Base-by-base conservation (phyloP, 225 moss, liverwort and hornwort genomes). In the Neckera pumila region DNA sequence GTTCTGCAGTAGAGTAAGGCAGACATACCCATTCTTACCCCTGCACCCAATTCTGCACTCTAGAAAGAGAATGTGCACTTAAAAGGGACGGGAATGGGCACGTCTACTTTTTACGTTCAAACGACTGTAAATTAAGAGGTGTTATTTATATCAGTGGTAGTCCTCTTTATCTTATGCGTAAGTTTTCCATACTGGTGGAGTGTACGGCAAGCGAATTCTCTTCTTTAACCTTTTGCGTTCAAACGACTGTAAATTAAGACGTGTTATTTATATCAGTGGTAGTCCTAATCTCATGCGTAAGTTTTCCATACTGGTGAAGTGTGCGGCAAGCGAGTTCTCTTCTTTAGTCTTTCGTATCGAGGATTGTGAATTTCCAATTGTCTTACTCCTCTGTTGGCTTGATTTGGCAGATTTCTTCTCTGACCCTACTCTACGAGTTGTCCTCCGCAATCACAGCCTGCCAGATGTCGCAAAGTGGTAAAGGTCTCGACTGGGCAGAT, bases 401-500 rank as follows among this genome's bases (percentile, higher is more conserved):
- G 69, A 42, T 75, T 80, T 86, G 33, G 69, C 86, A 89, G 89
- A 67, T 82, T 56, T 79, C 69, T 66, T 76, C 57, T 66, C 20
- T 21, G 30, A 43, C 36, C 76, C 83, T 57, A 56, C 63, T 85
- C 62, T 60, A 42, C 80, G 45, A 36, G 28, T 57, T 49, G 56
- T 81, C 21, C n/a, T 71, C 78, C 47, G 62, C 53, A 85, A 33
- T 76, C 43, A 12, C 53, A 78, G 36, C 23, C 60, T 51, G 57
- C 83, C 64, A 86, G 16, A 93, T 93, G 93, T 88, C 93, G 49
- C 87, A 90, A 86, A 91, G 87, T 66, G 89, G 86, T 7, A 91
- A 94, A 20, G 95, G 97, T 30, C 90, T 98, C 40, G 97, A 93
- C 30, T 98, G 98, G 98, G 98, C 97, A 11, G 97, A 97, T 67